Conservation (phyloP, 176 grass and related monocot species). For the Raddia guianensis region DNA sequence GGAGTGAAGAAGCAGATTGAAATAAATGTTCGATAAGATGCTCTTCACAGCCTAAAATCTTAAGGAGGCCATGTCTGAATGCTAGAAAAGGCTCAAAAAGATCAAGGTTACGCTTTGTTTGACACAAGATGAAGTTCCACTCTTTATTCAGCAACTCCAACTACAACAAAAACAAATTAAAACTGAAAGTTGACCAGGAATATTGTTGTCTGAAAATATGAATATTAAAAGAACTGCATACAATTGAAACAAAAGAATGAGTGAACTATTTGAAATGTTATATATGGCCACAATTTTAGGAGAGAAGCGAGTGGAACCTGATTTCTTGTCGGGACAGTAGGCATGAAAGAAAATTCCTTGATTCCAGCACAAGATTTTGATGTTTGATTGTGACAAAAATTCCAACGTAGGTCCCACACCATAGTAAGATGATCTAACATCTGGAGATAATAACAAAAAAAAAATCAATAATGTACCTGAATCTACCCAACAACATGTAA, state of each 20-base stretch:
- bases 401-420: conserved; percentile 83
- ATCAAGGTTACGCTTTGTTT: conserved; percentile 72
- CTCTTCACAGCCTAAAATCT: conserved; percentile 78
- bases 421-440: conserved; percentile 90
- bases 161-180: conserved; percentile 51
- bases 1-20: conserved; percentile 81
- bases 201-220: background rate
- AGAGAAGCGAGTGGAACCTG: conserved; percentile 55
- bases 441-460: conserved; percentile 51
- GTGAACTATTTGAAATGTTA: background rate
- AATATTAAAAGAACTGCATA: conserved; percentile 1
- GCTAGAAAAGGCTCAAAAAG: conserved; percentile 91
- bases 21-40: conserved; percentile 73
- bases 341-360: conserved; percentile 43
- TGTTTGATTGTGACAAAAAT: conserved; percentile 43
- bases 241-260: conserved; percentile 7
- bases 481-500: conserved; percentile 31
- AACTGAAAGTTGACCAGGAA: conserved; percentile 28
- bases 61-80: conserved; percentile 76
- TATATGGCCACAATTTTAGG: background rate
- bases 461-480: conserved; percentile 28
- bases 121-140: conserved; percentile 71
- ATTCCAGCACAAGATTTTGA: conserved; percentile 37
- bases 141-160: conserved; percentile 75
- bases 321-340: conserved; percentile 57